Evolutionary conservation across 2,329 filamentous ascomycete species (phyloP).

Genomic region (Neofusicoccum umdonicola): DNA sequence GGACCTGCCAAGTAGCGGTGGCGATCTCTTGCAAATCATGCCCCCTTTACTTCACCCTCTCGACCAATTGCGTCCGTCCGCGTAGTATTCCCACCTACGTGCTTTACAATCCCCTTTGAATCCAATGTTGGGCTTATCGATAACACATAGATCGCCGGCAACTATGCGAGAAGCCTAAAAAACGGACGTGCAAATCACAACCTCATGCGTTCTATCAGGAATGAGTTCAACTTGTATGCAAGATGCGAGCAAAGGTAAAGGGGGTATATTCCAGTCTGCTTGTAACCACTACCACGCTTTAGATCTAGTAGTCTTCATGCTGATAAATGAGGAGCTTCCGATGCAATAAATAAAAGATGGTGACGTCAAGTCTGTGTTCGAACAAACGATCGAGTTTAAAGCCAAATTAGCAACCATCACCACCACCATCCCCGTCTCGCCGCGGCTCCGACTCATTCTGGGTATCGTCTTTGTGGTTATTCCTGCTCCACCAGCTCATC

Average conservation of each 20-base stretch:
- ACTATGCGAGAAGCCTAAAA: too few relatives aligned
- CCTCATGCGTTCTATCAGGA: too few relatives aligned
- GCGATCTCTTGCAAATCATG: too few relatives aligned
- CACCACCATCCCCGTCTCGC: background rate
- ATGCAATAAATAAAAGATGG: background rate
- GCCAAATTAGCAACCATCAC: background rate
- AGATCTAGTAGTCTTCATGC: constrained; percentile 1
- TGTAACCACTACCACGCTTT: background rate
- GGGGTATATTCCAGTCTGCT: constrained; percentile 13
- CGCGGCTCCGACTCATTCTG: background rate
- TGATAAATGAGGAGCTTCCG: background rate
- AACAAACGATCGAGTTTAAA: background rate
- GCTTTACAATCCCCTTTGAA: too few relatives aligned
- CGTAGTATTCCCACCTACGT: too few relatives aligned
- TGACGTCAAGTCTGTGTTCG: background rate
- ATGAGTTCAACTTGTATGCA: too few relatives aligned
- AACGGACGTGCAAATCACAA: too few relatives aligned
- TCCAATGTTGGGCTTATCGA: too few relatives aligned
- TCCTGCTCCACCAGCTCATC: constrained; percentile 13
- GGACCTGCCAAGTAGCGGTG: too few relatives aligned
- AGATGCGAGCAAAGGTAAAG: background rate
- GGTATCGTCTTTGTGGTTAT: background rate
- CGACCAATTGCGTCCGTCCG: too few relatives aligned
- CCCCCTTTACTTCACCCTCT: too few relatives aligned
- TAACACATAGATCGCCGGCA: too few relatives aligned